Conservation (phyloP, 163 green algal genomes). For the Scenedesmus sp. region DNA sequence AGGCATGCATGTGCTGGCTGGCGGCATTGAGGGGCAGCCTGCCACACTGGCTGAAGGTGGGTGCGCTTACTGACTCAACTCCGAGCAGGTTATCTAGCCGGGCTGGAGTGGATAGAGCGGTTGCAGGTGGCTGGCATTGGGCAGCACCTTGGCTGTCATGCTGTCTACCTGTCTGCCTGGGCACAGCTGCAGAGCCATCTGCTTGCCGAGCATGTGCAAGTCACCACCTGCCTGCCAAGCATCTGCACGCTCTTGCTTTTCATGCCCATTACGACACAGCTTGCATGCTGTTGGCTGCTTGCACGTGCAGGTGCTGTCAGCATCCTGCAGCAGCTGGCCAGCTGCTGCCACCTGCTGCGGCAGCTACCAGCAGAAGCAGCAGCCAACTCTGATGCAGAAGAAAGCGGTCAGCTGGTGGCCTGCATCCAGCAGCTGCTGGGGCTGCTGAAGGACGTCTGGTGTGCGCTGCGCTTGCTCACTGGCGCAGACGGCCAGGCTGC, state of each 20-base stretch:
- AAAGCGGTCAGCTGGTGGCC: not conserved
- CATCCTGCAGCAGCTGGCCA: slow-evolving; percentile 11
- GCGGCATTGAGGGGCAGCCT: slow-evolving; percentile 10
- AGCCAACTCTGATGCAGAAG: not conserved
- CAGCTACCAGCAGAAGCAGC: not conserved
- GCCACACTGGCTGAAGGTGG: slow-evolving; percentile 11
- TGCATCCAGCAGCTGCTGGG: not conserved
- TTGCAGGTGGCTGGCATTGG: not conserved
- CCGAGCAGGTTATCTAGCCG: not conserved
- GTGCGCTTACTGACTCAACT: not conserved
- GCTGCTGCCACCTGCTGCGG: not conserved
- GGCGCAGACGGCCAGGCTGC: not conserved
- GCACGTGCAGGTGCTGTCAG: not conserved
- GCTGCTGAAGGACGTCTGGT: slow-evolving; percentile 13
- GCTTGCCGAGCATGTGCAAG: not conserved
- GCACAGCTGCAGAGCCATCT: not conserved
- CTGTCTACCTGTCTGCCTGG: no score
- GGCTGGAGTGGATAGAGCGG: not conserved
- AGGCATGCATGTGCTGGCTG: slow-evolving; percentile 9
- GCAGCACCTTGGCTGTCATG: not conserved
- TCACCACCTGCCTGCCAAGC: not conserved
- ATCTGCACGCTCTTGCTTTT: not conserved
- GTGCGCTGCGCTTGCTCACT: not conserved
- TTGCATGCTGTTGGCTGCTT: not conserved
- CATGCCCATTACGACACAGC: not conserved